Evolutionary conservation across 495 filamentous ascomycete genomes (phyloP).

Genomic region (Tuber brumale): DNA sequence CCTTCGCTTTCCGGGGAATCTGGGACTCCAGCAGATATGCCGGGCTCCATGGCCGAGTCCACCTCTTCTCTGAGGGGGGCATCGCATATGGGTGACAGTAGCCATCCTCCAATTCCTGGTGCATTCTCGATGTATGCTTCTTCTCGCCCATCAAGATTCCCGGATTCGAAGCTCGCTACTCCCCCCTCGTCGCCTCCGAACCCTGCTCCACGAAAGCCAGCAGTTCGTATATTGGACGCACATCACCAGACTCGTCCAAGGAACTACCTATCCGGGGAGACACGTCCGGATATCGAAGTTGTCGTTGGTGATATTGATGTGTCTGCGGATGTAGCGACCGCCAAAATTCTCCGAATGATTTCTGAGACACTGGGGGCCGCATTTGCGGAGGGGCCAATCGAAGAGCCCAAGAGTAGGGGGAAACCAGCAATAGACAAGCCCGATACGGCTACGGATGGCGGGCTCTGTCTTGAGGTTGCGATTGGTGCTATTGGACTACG

Average conservation of each 20-base stretch:
- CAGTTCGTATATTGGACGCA: conserved; percentile 29
- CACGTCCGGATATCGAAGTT: conserved; percentile 48
- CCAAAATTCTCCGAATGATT: conserved; percentile 59
- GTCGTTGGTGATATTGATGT: conserved; percentile 52
- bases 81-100: conserved; percentile 23
- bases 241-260: conserved; percentile 1
- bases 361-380: conserved; percentile 51
- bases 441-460: conserved; percentile 29
- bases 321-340: conserved; percentile 63
- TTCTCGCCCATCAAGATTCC: conserved; percentile 3
- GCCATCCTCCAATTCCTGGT: conserved; percentile 51
- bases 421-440: conserved; percentile 20
- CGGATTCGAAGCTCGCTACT: conserved; percentile 25
- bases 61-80: not conserved
- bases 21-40: not conserved
- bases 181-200: conserved; percentile 6
- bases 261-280: not conserved
- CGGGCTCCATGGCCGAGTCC: not conserved
- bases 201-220: conserved; percentile 9
- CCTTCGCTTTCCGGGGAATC: conserved; percentile 32
- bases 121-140: conserved; percentile 52
- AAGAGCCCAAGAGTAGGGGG: conserved; percentile 25
- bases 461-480: conserved; percentile 27
- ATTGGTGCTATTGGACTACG: conserved; percentile 40
- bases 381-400: conserved; percentile 39